Conservation (phyloP, 768 basidiomycete genomes). For the Boletus sp. region DNA sequence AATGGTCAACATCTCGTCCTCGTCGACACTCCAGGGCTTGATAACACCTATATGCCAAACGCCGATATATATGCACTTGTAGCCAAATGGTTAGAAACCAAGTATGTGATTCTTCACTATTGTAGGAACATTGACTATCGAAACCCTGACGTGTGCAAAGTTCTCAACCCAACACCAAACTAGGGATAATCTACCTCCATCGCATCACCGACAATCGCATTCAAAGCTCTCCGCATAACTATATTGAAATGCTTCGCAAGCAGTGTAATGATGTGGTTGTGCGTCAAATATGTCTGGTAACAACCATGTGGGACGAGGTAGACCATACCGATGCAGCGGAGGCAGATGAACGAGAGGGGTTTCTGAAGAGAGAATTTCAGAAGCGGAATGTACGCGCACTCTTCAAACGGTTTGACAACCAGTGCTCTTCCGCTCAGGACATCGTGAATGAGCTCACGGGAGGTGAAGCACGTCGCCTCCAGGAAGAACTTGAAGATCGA, state of each 20-base stretch:
- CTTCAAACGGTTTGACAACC: constrained; percentile 8
- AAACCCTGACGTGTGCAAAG: not conserved
- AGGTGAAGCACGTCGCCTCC: not conserved
- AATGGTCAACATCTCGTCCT: not conserved
- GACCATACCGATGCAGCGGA: not conserved
- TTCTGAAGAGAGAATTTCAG: not conserved
- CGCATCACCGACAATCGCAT: constrained; percentile 8
- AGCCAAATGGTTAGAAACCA: not conserved
- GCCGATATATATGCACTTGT: not conserved
- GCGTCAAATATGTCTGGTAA: constrained; percentile 3
- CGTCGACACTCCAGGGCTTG: constrained; percentile 6
- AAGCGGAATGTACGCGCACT: not conserved
- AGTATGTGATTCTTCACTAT: not conserved
- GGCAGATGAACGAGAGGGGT: not conserved
- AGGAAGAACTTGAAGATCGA: constrained; percentile 1
- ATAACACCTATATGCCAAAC: not conserved
- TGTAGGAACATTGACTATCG: not conserved
- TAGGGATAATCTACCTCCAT: constrained; percentile 6
- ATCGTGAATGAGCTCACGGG: not conserved
- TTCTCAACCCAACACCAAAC: not conserved
- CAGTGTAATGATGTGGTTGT: not conserved
- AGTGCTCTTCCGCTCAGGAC: not conserved
- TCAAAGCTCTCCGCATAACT: not conserved
- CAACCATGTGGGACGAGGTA: constrained; percentile 11
- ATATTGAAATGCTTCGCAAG: constrained; percentile 1